Evolutionary conservation across 2,329 filamentous ascomycete species (phyloP), one percentile per base, ranked within the genome.

Genomic region (Trichoderma endophyticum): DNA sequence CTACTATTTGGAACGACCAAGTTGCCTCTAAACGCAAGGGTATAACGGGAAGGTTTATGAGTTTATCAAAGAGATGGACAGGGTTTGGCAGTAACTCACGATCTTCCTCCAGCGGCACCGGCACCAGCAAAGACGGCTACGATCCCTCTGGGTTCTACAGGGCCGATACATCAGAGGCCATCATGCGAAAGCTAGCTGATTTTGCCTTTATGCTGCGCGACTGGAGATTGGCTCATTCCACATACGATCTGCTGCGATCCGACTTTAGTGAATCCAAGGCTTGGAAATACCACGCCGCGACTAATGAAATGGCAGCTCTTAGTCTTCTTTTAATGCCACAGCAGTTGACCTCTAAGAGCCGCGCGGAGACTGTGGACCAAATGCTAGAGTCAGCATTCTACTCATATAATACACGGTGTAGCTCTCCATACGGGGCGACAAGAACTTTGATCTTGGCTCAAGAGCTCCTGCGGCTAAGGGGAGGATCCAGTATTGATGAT

Each of bases 171-270:
- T 91, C 94, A 0, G 97, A 99, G 83, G 95, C 95, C 4, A 88
- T 96, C 64, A 93, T 99, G 89, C 91, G 96, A 43, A 97, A 97
- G 79, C 85, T 99, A 63, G 96, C 93, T 57, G 96, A 99, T 80
- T 98, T 95, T 82, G 91, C 94, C 12, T 97, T 99, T 78, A 98
- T 99, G 95, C 87, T 99, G 48, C 90, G 96, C 36, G 97, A 99
- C 81, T 99, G 92, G 90, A 98, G 97, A 81, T 84, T 99, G 43
- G 93, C 96, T 11, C 89, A 96, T 76, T 94, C 92, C 14, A 97
- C 93, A 0, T 99, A 98, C 79, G 95, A 99, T 71, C 87, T 99
- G 6, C 83, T 99, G 9, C 90, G 94, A 68, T 89, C 91, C 8
- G 97, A 99, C 80, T 99, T 95, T 80, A 91, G 90, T 78, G 96